These are phyloP conservation scores for Lactifluus rugatus DNA, from an alignment of 768 basidiomycete species.

Conservation along the genomic window DNA sequence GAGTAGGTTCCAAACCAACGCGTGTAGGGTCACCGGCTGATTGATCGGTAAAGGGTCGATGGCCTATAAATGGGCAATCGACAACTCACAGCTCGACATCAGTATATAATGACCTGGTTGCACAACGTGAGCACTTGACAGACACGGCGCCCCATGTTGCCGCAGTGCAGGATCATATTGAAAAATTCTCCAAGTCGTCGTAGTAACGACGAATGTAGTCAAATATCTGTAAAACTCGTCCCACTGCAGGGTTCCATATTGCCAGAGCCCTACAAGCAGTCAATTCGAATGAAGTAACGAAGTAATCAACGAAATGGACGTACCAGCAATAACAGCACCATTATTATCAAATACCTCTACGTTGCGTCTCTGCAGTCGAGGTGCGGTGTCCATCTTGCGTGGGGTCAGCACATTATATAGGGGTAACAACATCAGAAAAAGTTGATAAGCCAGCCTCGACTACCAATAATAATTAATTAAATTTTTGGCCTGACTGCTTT, in stretches of 20 bases:
- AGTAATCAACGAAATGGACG: not conserved
- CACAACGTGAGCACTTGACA: not conserved
- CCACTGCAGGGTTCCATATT: not conserved
- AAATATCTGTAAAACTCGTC: not conserved
- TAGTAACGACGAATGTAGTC: not conserved
- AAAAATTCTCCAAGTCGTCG: not conserved
- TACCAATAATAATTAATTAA: no score
- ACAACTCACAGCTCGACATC: not conserved
- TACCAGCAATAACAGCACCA: not conserved
- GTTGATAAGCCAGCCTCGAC: no score
- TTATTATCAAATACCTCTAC: not conserved
- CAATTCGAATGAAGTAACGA: not conserved
- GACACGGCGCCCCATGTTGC: not conserved
- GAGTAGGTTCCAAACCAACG: not conserved
- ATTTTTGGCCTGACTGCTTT: no score
- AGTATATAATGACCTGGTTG: not conserved
- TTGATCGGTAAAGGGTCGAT: not conserved
- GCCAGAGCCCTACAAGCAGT: not conserved
- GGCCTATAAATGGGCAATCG: not conserved
- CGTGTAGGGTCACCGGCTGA: not conserved
- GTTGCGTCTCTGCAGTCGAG: conserved; percentile 3
- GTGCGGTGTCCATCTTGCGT: not conserved
- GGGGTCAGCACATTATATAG: no score
- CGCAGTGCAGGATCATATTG: not conserved
- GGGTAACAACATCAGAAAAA: no score